Base-by-base conservation (phyloP, 805 yeast genomes). In the Candida awuae region DNA sequence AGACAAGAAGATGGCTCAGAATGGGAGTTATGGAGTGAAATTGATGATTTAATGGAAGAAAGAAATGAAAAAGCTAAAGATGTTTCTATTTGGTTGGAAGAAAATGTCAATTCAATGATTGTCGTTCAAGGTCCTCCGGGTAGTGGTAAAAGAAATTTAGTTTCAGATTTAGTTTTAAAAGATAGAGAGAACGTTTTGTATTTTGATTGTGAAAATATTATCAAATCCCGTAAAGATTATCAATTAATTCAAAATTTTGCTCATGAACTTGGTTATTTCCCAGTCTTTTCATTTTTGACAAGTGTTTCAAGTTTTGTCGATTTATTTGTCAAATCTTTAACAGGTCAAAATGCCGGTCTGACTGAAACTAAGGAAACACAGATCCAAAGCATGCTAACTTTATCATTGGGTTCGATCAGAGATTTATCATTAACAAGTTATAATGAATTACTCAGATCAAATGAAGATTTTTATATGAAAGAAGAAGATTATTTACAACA, bases 101-200 rank as follows among this genome's bases (percentile, higher is more conserved):
- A 92, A 57, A 88, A 87, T 45, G 77, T 79, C n/a, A 80, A 83
- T 56, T 85, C 97, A 2, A 92, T 87, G 55, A 87, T 90, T 19
- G 76, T 92, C 3, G 78, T 92, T 3, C 75, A 80, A 45, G 98
- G 98, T 10, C 97, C 98, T 5, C 72, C 85, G 47, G 98, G 98
- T 5, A 78, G 94, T n/a, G 98, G 97, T 17, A 90, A 92, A 52
- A 73, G 78, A 43, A 90, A 79, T 43, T 63, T 86, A 43, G 87
- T 90, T 4, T 61, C 80, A 54, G 77, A 77, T 32, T 76, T 80
- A 51, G 78, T 82, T 1, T 65, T 85, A 32, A 62, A 67, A 34
- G 75, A 68, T 21, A 73, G 87, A 37, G 66, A 68, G 1, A 79
- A 80, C 44, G 71, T 80, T 4, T 65, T 87, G 29, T 69, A 75